Conservation (phyloP, 257 asterid genomes). For the Pogostemon cablin region DNA sequence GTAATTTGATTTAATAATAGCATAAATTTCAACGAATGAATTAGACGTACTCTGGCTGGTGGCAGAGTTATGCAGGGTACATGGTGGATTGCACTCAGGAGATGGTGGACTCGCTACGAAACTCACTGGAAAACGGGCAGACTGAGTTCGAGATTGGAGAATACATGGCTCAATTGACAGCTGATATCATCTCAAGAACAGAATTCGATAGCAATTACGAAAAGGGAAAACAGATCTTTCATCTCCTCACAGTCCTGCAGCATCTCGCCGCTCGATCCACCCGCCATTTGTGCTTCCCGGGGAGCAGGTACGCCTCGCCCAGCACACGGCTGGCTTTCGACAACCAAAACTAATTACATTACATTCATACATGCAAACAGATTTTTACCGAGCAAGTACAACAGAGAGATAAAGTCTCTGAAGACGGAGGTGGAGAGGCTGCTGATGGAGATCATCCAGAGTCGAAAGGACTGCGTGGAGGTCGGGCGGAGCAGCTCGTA, state of each 20-base stretch:
- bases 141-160: constrained; percentile 78
- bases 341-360: too few relatives aligned
- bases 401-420: constrained; percentile 75
- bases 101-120: constrained; percentile 57
- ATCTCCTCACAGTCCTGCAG: constrained; percentile 59
- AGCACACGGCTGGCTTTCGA: too few relatives aligned
- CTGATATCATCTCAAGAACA: constrained; percentile 85
- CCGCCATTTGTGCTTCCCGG: constrained; percentile 80
- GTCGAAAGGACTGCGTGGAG: constrained; percentile 71
- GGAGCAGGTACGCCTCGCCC: constrained; percentile 56
- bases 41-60: background rate
- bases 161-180: constrained; percentile 75
- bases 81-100: constrained; percentile 80
- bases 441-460: constrained; percentile 87
- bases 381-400: constrained; percentile 85
- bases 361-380: constrained; percentile 41
- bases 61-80: constrained; percentile 70
- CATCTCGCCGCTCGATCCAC: constrained; percentile 64
- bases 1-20: too few relatives aligned
- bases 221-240: constrained; percentile 79
- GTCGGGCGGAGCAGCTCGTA: constrained; percentile 70
- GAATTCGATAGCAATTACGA: constrained; percentile 75
- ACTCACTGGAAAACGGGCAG: constrained; percentile 44
- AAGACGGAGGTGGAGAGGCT: constrained; percentile 78
- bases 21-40: too few relatives aligned